Conservation (phyloP, 2,329 filamentous ascomycete species). For the Colletotrichum sp. region DNA sequence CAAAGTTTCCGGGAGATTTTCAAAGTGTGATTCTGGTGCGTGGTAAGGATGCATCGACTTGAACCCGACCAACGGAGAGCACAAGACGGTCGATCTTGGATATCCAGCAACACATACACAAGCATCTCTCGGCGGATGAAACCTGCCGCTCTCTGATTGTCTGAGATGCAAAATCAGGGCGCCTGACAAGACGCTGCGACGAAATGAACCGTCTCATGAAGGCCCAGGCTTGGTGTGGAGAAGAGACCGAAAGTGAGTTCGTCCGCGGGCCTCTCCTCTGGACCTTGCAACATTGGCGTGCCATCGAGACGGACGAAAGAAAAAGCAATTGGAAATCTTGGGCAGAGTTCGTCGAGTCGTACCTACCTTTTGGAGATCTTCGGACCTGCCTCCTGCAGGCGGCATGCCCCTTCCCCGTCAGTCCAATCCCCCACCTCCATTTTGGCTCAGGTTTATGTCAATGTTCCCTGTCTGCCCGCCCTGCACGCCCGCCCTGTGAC, state of each 20-base stretch:
- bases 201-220: not conserved
- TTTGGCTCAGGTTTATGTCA: not conserved
- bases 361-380: not conserved
- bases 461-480: not conserved
- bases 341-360: not conserved
- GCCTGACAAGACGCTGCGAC: not conserved
- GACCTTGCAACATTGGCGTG: not conserved
- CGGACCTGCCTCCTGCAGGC: not conserved
- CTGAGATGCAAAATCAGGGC: not conserved
- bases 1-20: not conserved
- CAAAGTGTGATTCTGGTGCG: not conserved
- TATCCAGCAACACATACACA: not conserved
- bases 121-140: not conserved
- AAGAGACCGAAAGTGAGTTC: not conserved
- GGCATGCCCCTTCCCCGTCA: not conserved
- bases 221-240: not conserved
- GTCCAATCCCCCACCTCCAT: not conserved
- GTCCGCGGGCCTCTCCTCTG: not conserved
- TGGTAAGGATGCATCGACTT: not conserved
- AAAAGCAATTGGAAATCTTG: not conserved
- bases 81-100: not conserved
- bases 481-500: conserved; percentile 9
- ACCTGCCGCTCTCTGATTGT: not conserved
- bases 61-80: not conserved
- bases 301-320: not conserved